Evolutionary conservation across 1,284 basidiomycete species (phyloP).

Genomic region (Pseudozyma sp.): DNA sequence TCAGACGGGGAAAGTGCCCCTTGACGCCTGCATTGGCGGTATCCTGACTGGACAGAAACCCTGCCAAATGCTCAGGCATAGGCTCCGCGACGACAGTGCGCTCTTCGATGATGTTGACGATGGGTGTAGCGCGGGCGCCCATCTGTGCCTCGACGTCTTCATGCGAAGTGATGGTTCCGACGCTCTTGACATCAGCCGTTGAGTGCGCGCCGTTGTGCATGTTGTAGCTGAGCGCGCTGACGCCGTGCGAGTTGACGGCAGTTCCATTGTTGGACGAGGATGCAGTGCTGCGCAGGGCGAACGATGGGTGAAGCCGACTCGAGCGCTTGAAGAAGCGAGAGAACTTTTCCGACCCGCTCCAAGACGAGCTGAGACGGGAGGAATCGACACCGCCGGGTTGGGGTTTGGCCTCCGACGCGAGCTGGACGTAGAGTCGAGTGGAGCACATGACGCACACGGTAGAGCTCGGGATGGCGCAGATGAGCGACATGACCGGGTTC

Average conservation of each 20-base stretch:
- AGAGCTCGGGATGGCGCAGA: conserved; percentile 47
- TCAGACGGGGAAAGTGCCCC: conserved; percentile 28
- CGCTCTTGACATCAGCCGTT: conserved; percentile 27
- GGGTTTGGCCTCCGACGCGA: conserved; percentile 48
- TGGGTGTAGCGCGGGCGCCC: not conserved
- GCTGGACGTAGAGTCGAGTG: conserved; percentile 54
- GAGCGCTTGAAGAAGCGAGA: conserved; percentile 32
- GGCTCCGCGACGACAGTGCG: conserved; percentile 24
- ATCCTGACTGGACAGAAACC: conserved; percentile 3
- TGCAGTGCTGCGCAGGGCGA: conserved; percentile 1
- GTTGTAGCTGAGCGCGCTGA: conserved; percentile 18
- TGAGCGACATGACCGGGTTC: conserved; percentile 55
- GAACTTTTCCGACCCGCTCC: conserved; percentile 27
- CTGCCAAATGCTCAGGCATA: conserved; percentile 44
- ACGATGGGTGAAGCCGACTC: conserved; percentile 14
- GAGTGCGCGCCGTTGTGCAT: conserved; percentile 13
- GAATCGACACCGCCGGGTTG: conserved; percentile 29
- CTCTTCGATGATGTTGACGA: conserved; percentile 34
- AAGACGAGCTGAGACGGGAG: conserved; percentile 15
- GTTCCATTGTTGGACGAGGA: conserved; percentile 7
- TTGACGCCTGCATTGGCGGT: not conserved
- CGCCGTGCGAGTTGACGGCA: not conserved
- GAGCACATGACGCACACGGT: conserved; percentile 49
- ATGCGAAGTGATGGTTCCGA: conserved; percentile 13
- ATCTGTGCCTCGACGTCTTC: conserved; percentile 28